phyloP scores from a whole-genome alignment of 2,329 filamentous ascomycete species.

The Truncatella angustata region DNA sequence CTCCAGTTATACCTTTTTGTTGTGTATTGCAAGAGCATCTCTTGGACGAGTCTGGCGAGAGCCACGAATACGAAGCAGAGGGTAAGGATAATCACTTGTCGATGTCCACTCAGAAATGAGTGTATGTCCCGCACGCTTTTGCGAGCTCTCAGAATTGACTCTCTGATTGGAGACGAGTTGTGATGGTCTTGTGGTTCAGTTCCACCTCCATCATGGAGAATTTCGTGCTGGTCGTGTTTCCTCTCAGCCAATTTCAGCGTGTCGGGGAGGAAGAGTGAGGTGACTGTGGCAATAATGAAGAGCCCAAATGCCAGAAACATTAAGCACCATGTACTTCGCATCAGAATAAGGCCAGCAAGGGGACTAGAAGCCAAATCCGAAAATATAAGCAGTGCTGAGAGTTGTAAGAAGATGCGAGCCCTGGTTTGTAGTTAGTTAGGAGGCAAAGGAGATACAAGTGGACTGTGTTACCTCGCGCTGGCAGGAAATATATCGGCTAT shows the following conservation, averaged over 20 bases:
- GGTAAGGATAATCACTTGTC: slow-evolving; percentile 36
- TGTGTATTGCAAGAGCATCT: slow-evolving; percentile 50
- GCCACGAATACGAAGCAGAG: slow-evolving; percentile 32
- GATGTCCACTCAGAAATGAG: slow-evolving; percentile 39
- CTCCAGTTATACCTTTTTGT: slow-evolving; percentile 49
- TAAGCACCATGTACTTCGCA: slow-evolving; percentile 37
- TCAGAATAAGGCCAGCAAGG: slow-evolving; percentile 38
- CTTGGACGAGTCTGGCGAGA: slow-evolving; percentile 30
- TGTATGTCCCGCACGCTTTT: slow-evolving; percentile 34
- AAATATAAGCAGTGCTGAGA: slow-evolving; percentile 34
- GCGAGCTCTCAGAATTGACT: background rate
- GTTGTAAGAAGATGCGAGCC: slow-evolving; percentile 39
- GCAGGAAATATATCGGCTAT: slow-evolving; percentile 4
- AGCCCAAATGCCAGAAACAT: slow-evolving; percentile 33
- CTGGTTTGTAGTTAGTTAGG: slow-evolving; percentile 15
- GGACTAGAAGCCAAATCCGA: slow-evolving; percentile 39
- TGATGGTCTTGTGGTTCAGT: background rate
- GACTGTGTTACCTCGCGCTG: background rate
- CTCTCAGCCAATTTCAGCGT: slow-evolving; percentile 27
- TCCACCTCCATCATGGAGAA: slow-evolving; percentile 1
- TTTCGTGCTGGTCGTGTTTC: slow-evolving; percentile 17
- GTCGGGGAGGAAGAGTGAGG: slow-evolving; percentile 38
- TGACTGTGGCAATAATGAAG: slow-evolving; percentile 25
- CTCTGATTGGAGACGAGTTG: background rate
- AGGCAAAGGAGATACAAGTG: background rate